Evolutionary conservation across 2,329 filamentous ascomycete species (phyloP), one percentile per base, ranked within the genome.

Genomic region (Fusarium buharicum): DNA sequence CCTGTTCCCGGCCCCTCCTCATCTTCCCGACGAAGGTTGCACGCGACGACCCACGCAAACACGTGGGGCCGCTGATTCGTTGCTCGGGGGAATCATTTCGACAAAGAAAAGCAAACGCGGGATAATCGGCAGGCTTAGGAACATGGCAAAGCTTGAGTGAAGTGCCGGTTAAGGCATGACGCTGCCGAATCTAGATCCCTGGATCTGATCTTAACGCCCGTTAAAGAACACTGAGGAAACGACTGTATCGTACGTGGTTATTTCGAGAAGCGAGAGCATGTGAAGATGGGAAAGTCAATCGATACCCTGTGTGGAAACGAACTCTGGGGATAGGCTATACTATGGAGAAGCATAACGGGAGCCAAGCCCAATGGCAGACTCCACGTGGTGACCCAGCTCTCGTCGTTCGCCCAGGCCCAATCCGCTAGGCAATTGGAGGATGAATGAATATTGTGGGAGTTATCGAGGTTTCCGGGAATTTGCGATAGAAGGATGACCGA

Each of bases 1-100:
- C 62, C 66, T 61, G 58, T 62, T 59, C 43, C 22, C 31, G 33
- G 28, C 52, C 55, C 47, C 63, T 50, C 55, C 47, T 31, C 33
- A 34, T 18, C 30, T 38, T 48, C 38, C 52, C 22, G 43, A 49
- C 24, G 33, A 37, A 36, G 37, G 61, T 41, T 56, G 46, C 60
- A 63, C 51, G 28, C 39, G 51, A 55, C 40, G 45, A 39, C 47
- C 52, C 48, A 52, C 49, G 54, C 43, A 44, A 34, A 63, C 69
- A 73, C 71, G 71, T 73, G 71, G 69, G 71, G 62, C 50, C 49
- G 56, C 59, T 73, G 70, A 73, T 72, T 73, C 69, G 71, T 53
- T 58, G 48, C 36, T 55, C 28, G 22, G 28, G 47, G 34, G 53
- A 50, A 36, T 55, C n/a, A 40, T 59, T 12, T 53, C 40, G 47